A percentile compares a stretch with the other conserved stretches of the same genome.
Evolutionary conservation across 805 yeast species (phyloP).

Genomic region (Torulaspora gathmanii): DNA sequence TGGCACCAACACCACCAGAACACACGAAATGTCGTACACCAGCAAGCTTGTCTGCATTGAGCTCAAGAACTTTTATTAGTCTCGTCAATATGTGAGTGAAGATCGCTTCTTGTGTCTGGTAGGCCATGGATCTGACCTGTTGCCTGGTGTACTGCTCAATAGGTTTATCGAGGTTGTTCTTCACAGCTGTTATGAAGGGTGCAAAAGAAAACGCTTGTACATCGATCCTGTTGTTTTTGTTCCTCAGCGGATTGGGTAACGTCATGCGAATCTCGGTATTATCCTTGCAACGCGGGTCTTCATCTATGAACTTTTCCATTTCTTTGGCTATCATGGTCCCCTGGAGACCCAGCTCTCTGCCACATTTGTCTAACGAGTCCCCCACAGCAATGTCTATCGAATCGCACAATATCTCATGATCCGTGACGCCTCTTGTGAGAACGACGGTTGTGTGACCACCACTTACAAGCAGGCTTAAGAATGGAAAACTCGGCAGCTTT

Average conservation of each 20-base stretch:
- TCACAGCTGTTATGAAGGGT: slow-evolving; percentile 58
- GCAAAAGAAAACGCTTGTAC: slow-evolving; percentile 68
- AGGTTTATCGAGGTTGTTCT: slow-evolving; percentile 31
- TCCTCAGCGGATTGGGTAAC: slow-evolving; percentile 52
- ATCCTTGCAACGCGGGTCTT: slow-evolving; percentile 3
- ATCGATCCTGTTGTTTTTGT: slow-evolving; percentile 44
- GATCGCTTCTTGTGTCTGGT: slow-evolving; percentile 55
- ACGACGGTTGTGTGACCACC: slow-evolving; percentile 96
- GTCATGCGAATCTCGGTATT: slow-evolving; percentile 12
- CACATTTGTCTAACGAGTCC: slow-evolving; percentile 89
- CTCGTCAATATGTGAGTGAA: slow-evolving; percentile 72
- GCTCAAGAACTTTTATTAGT: slow-evolving; percentile 44
- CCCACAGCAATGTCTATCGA: slow-evolving; percentile 90
- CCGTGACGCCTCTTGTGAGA: slow-evolving; percentile 49
- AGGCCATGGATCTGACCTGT: slow-evolving; percentile 47
- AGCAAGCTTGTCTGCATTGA: slow-evolving; percentile 40
- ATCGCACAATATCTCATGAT: slow-evolving; percentile 70
- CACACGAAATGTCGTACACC: slow-evolving; percentile 57
- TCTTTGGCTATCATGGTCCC: slow-evolving; percentile 88
- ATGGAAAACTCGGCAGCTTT: slow-evolving; percentile 52
- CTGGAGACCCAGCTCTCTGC: slow-evolving; percentile 69
- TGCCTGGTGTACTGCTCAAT: slow-evolving; percentile 15
- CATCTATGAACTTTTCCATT: slow-evolving; percentile 52
- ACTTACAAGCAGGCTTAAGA: slow-evolving; percentile 70
- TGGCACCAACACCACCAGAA: slow-evolving; percentile 95